Conservation (phyloP, 2,329 filamentous ascomycete genomes). For the Trichoderma simmonsii region DNA sequence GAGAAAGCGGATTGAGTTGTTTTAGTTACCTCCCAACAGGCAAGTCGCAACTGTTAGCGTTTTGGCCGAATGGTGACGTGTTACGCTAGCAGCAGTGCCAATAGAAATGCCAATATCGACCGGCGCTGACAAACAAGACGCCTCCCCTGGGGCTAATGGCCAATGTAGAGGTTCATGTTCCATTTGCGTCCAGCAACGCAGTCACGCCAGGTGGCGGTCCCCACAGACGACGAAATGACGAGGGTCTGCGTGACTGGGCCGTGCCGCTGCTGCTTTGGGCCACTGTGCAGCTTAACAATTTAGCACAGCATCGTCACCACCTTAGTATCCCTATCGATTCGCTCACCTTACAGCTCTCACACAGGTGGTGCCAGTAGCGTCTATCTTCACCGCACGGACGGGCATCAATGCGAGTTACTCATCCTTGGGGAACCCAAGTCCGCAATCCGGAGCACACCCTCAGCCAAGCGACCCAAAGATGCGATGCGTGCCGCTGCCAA, state of each 20-base stretch:
- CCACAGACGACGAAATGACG: conserved; percentile 25
- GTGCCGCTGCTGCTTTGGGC: background rate
- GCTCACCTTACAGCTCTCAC: background rate
- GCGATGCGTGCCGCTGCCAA: background rate
- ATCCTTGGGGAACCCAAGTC: background rate
- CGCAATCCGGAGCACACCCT: background rate
- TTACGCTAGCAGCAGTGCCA: conserved; percentile 1
- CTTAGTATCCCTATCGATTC: background rate
- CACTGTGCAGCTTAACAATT: background rate
- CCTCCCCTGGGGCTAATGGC: background rate
- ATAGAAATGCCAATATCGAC: background rate
- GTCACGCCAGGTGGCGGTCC: conserved; percentile 21
- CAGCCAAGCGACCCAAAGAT: background rate
- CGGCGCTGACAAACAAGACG: background rate
- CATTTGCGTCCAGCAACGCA: background rate
- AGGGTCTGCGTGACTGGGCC: conserved; percentile 22
- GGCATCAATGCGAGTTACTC: background rate
- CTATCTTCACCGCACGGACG: background rate
- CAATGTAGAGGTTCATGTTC: background rate
- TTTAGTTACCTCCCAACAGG: background rate
- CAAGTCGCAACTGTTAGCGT: conserved; percentile 11
- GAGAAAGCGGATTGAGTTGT: background rate
- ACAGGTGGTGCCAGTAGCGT: background rate
- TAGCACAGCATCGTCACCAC: background rate
- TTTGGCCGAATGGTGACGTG: background rate